Base-by-base conservation (phyloP, 768 basidiomycete species). In the Kwoniella sp. region DNA sequence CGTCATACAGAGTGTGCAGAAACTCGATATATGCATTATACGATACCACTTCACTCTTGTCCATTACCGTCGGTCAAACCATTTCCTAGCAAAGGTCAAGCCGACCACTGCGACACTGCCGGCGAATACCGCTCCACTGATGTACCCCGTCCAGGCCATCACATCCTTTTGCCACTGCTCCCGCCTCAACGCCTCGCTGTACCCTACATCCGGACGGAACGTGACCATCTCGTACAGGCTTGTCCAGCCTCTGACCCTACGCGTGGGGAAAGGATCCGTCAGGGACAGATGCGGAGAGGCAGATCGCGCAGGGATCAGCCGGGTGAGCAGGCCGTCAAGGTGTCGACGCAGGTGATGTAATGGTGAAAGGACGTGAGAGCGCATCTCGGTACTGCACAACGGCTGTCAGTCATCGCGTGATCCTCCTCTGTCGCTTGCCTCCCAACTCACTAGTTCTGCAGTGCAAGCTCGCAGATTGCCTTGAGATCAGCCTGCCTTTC, bases 201-300 rank as follows among this genome's bases (percentile, higher is more conserved):
- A 99, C 71, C 84, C 85, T 65, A 99, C 83, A 75, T 98, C 93
- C 44, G 90, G 89, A 34, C 93, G 82, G 78, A 99, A 99, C 37
- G 93, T 96, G 60, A 95, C 86, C 92, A 98, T 95, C 28, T 89
- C 89, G 75, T 99, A 99, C 43, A 93, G 79, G 51, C 89, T 87
- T 45, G 91, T 80, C 92, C 92, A 96, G 31, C 88, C 90, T 59
- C 73, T 70, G 37, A 84, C 85, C 55, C 56, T 78, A 75, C 54
- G 72, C 53, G 83, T 72, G 29, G 83, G 81, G 73, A 85, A 88
- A 9, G 85, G 79, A 41, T 78, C 57, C 7, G 60, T 58, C 5
- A 65, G 50, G 3, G 41, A 46, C 11, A 57, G 40, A 6, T 53
- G 32, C 0, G 47, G 22, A 25, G 42, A 33, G 3, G 55, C 28